Evolutionary conservation across 2,329 filamentous ascomycete species (phyloP).

Genomic region (Monosporascus sp.): DNA sequence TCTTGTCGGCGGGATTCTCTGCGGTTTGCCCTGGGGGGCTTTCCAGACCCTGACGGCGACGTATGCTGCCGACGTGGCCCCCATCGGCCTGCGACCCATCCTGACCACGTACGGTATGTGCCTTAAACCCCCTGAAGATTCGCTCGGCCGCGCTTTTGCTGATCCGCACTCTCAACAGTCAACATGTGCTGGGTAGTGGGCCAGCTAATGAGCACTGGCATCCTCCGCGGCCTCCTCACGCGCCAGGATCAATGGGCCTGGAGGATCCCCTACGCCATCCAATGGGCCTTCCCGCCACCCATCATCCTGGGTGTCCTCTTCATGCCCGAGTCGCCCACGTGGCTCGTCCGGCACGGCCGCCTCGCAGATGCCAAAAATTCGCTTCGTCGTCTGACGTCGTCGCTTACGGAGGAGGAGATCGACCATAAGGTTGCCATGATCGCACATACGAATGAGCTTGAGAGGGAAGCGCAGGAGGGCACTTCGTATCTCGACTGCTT

Average conservation of each 20-base stretch:
- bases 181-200: slow-evolving; percentile 34
- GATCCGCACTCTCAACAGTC: not conserved
- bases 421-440: not conserved
- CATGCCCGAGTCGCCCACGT: slow-evolving; percentile 37
- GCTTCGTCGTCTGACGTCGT: slow-evolving; percentile 21
- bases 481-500: slow-evolving; percentile 1
- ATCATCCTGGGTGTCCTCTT: slow-evolving; percentile 27
- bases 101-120: slow-evolving; percentile 15
- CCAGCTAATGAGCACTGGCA: slow-evolving; percentile 31
- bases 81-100: slow-evolving; percentile 20
- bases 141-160: no score
- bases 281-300: slow-evolving; percentile 34
- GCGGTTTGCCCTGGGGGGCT: slow-evolving; percentile 28
- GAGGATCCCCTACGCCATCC: slow-evolving; percentile 32
- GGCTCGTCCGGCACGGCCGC: slow-evolving; percentile 27
- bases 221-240: slow-evolving; percentile 25
- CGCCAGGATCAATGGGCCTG: slow-evolving; percentile 29
- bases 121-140: no score
- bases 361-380: slow-evolving; percentile 24
- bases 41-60: slow-evolving; percentile 21
- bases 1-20: slow-evolving; percentile 29
- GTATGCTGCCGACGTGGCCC: slow-evolving; percentile 25
- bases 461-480: not conserved
- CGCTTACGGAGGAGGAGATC: no score
- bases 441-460: not conserved